A percentile compares a stretch with the other conserved stretches of the same genome.
Evolutionary conservation across 148 eudicot genomes (phyloP).

Genomic region (Selenicereus undatus): DNA sequence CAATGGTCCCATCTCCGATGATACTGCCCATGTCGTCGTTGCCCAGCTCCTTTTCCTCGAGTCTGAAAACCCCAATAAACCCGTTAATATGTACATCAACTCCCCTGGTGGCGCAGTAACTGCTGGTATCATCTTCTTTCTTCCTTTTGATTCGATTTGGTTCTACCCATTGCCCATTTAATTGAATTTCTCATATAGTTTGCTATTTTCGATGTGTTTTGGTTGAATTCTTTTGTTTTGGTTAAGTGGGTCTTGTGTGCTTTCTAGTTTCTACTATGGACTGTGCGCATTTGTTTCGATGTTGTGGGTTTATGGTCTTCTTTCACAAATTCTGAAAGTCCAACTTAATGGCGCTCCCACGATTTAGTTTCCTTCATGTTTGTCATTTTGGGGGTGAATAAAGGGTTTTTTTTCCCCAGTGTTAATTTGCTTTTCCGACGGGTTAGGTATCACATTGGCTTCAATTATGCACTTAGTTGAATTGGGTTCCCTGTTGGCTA

Average conservation of each 20-base stretch:
- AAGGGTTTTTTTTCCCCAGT: too few relatives aligned
- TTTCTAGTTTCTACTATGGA: neutral
- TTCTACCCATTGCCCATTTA: neutral
- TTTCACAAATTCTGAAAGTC: too few relatives aligned
- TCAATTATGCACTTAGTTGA: too few relatives aligned
- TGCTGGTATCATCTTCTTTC: conserved; percentile 48
- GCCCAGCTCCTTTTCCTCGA: conserved; percentile 93
- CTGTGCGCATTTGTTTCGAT: neutral
- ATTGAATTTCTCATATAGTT: neutral
- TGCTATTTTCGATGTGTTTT: neutral
- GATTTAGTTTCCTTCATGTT: too few relatives aligned
- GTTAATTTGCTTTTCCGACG: too few relatives aligned
- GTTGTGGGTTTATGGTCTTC: neutral
- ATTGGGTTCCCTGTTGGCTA: too few relatives aligned
- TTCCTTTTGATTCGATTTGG: neutral
- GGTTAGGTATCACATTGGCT: too few relatives aligned
- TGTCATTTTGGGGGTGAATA: too few relatives aligned
- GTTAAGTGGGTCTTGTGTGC: neutral
- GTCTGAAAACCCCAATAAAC: conserved; percentile 93
- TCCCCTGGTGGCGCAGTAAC: conserved; percentile 99
- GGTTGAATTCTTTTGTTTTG: neutral
- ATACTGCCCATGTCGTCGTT: conserved; percentile 90
- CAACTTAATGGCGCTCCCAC: too few relatives aligned
- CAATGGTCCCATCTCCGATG: conserved; percentile 85
- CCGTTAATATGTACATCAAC: conserved; percentile 87